Percentiles rank a stretch among this genome's conserved stretches.
Conservation (phyloP, 2,329 filamentous ascomycete genomes). For the Emergomyces orientalis region DNA sequence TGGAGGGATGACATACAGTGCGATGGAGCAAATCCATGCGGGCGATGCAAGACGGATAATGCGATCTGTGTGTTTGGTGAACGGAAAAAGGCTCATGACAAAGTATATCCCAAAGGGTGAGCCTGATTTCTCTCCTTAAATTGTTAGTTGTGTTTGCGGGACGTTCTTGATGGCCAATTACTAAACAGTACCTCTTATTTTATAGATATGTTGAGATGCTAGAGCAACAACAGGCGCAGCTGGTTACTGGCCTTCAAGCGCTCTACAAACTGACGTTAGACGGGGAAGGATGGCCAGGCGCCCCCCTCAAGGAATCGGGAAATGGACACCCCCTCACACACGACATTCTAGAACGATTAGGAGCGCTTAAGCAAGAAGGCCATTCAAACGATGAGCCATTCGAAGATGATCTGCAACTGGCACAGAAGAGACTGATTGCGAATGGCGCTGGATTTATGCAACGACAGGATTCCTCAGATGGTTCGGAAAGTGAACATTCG, state of each 20-base stretch:
- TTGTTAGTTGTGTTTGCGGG: background rate
- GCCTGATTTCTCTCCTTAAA: constrained; percentile 18
- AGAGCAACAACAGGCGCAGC: constrained; percentile 54
- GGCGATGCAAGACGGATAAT: constrained; percentile 54
- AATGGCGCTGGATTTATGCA: constrained; percentile 45
- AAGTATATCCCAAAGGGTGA: constrained; percentile 60
- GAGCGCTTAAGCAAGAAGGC: constrained; percentile 47
- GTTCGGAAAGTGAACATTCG: constrained; percentile 47
- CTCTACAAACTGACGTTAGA: constrained; percentile 46
- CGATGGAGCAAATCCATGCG: constrained; percentile 53
- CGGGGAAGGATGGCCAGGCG: constrained; percentile 49
- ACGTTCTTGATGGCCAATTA: constrained; percentile 2
- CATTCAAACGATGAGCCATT: constrained; percentile 42
- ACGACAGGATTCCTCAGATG: constrained; percentile 48
- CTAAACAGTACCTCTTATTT: background rate
- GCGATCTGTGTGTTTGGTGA: constrained; percentile 57
- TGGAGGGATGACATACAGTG: constrained; percentile 36
- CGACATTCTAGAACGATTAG: constrained; percentile 52
- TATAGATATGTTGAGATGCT: constrained; percentile 56
- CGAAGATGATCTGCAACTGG: constrained; percentile 48
- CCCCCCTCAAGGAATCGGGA: constrained; percentile 41
- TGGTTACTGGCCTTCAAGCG: constrained; percentile 53
- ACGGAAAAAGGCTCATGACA: constrained; percentile 57
- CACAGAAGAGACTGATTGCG: constrained; percentile 48
- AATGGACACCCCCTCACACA: constrained; percentile 53